These are phyloP conservation scores for Protomyces macrosporus DNA, from an alignment of 1,139 yeast genomes.

Conservation along the genomic window DNA sequence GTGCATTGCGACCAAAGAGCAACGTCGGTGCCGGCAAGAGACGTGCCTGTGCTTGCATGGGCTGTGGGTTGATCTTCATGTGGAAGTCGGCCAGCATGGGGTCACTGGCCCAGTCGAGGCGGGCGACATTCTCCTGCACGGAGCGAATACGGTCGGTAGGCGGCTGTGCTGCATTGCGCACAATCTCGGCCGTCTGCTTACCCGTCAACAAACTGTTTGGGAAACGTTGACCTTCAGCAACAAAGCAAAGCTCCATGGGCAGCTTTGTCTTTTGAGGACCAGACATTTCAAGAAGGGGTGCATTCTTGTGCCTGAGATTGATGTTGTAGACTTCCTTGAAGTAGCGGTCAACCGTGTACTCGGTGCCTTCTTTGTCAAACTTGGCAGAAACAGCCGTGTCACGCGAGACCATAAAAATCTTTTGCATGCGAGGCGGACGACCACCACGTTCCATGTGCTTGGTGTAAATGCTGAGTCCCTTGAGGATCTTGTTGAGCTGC, in stretches of 20 bases:
- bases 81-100: slow-evolving; percentile 28
- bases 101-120: slow-evolving; percentile 28
- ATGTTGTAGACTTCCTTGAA: slow-evolving; percentile 27
- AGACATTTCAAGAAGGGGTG: slow-evolving; percentile 28
- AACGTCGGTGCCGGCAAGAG: slow-evolving; percentile 28
- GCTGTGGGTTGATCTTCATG: slow-evolving; percentile 14
- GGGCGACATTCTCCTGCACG: slow-evolving; percentile 25
- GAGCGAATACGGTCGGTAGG: slow-evolving; percentile 7
- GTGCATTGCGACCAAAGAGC: slow-evolving; percentile 20
- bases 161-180: slow-evolving; percentile 14
- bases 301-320: slow-evolving; percentile 25
- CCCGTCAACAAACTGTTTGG: slow-evolving; percentile 25
- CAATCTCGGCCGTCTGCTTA: slow-evolving; percentile 29
- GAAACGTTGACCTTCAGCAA: slow-evolving; percentile 29
- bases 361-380: slow-evolving; percentile 22
- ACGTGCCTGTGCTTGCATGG: slow-evolving; percentile 27
- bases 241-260: slow-evolving; percentile 29
- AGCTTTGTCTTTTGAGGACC: slow-evolving; percentile 25
- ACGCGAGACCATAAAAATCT: slow-evolving; percentile 18
- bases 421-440: slow-evolving; percentile 2
- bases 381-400: slow-evolving; percentile 24
- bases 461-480: slow-evolving; percentile 8
- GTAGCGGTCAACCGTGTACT: slow-evolving; percentile 27
- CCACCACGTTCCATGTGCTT: slow-evolving; percentile 8
- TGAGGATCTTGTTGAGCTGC: slow-evolving; percentile 1